Evolutionary conservation across 805 yeast genomes (phyloP).

Genomic region (Hanseniaspora clermontiae): DNA sequence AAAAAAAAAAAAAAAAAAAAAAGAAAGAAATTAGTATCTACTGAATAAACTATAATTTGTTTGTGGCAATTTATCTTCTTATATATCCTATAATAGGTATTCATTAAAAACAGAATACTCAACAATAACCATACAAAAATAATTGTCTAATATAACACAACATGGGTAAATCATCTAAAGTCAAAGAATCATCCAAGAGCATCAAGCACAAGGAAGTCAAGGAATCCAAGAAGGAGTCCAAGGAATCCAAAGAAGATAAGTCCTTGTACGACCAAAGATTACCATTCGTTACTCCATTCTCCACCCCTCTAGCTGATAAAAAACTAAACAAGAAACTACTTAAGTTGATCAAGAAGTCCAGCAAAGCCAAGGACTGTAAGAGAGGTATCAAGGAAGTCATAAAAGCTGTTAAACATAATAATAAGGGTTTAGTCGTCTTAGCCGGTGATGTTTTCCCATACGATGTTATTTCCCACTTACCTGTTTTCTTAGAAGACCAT

Average conservation of each 20-base stretch:
- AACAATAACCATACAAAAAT: too few relatives aligned
- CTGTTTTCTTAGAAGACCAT: slow-evolving; percentile 91
- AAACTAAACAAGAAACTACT: slow-evolving; percentile 89
- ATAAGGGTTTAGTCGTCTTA: slow-evolving; percentile 87
- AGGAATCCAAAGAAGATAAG: slow-evolving; percentile 31
- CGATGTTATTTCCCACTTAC: slow-evolving; percentile 93
- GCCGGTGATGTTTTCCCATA: slow-evolving; percentile 98
- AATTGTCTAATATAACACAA: too few relatives aligned
- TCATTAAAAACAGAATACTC: too few relatives aligned
- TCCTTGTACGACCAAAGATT: slow-evolving; percentile 80
- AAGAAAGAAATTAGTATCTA: neutral
- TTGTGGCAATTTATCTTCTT: too few relatives aligned
- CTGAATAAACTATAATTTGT: too few relatives aligned
- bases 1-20: too few relatives aligned
- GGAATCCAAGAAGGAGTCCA: slow-evolving; percentile 24
- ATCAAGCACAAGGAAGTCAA: slow-evolving; percentile 30
- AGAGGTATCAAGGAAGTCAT: slow-evolving; percentile 99
- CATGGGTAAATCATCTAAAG: slow-evolving; percentile 12
- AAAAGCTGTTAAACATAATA: slow-evolving; percentile 94
- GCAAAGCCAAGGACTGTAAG: slow-evolving; percentile 95
- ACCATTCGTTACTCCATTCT: slow-evolving; percentile 83
- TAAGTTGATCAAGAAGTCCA: slow-evolving; percentile 93
- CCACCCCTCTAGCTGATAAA: slow-evolving; percentile 89
- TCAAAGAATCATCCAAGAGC: slow-evolving; percentile 9
- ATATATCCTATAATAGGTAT: too few relatives aligned